Evolutionary conservation across 352 stramenopile genomes (phyloP), one percentile per base, ranked within the genome.

Genomic region (Blastocystis sp.): DNA sequence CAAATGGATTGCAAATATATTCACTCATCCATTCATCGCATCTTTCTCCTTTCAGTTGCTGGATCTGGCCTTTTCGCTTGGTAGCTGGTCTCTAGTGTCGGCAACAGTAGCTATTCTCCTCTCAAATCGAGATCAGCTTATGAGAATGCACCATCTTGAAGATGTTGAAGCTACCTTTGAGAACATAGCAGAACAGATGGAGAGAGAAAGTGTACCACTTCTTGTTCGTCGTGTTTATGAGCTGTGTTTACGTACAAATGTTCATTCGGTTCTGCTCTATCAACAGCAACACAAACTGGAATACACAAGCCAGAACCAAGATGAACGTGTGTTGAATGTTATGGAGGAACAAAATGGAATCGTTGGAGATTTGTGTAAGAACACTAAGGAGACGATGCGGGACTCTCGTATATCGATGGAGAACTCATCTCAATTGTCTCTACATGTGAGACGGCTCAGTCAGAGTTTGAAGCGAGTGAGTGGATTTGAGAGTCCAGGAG

Each of bases 271-370:
- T 70, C 42, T 70, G 1, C 24, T 48, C 13, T 70, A n/a, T 5
- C 33, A 70, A 44, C 15, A 44, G 40, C 60, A 37, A 40, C 60
- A 44, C 33, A 22, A 24, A 40, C 22, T 48, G 15, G 60, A 70
- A n/a, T 70, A 70, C 33, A 48, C 37, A 2, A 53, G 6, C 24
- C 44, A 56, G 37, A 22, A 1, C 7, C 4, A 40, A 42, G 19
- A 60, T 13, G 19, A 30, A 56, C 5, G 37, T 44, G 68, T 37
- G n/a, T 40, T 48, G 68, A 24, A 17, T 13, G 40, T 56, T 7
- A 70, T 70, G 30, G 68, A 57, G 40, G 68, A 79, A 53, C 68
- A 79, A n/a, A 79, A 79, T 42, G 68, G 68, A 17, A n/a, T 79
- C 27, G 68, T 79, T 19, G n/a, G 40, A 6, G 68, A 79, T 35